Base-by-base conservation (phyloP, 306 rosid species). In the Datisca glomerata region DNA sequence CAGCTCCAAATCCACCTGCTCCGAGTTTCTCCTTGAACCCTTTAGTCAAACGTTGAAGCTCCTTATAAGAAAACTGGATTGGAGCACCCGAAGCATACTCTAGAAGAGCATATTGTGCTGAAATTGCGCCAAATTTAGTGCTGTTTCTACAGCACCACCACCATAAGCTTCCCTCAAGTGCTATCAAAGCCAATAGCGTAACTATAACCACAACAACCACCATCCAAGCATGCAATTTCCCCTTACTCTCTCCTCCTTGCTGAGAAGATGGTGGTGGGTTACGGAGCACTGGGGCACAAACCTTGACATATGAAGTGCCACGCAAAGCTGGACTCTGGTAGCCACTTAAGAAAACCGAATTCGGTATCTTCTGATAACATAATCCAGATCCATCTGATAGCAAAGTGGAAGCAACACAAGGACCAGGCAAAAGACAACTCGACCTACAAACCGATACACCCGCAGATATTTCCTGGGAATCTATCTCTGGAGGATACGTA, bases 51-150 rank as follows among this genome's bases (percentile, higher is more conserved):
- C 76, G 78, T 53, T 72, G 75, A 14, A 89, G 93, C 25, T 89
- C 91, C 68, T 65, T 83, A 50, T 60, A 74, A 0, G 79, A 60
- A 62, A 89, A 89, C 70, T 89, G 95, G 24, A 80, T 74, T 0
- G 97, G 95, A 0, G 95, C 97, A 12, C 97, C 85, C 6, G 97
- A 89, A 32, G 97, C 97, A 70, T 89, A 89, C 73, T 89, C 97
- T 24, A 89, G 83, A 50, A 89, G 93, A n/a, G 89, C 82, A 49
- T 80, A 74, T 11, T 79, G 80, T 37, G 80, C 64, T 1, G 97
- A 76, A 59, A 77, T 60, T 20, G 61, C 77, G 21, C 86, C 78
- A 21, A 77, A 68, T 5, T 56, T 64, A 2, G 56, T 21, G 21
- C 48, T 58, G 37, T 74, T 79, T 29, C 82, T 65, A 61, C 93